Conservation (phyloP, 148 eudicot species). For the Rhododendron simsii region DNA sequence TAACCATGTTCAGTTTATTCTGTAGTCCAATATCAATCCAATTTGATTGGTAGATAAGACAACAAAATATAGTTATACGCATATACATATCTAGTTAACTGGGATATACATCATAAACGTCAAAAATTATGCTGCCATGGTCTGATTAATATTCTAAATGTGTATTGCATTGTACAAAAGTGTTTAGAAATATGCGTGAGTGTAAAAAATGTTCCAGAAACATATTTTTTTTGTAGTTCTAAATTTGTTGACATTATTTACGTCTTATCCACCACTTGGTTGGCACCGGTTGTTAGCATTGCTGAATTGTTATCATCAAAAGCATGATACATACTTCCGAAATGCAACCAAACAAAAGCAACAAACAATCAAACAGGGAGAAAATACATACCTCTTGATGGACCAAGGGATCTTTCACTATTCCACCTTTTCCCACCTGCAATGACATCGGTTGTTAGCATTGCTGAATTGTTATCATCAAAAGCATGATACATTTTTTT, state of each 20-base stretch:
- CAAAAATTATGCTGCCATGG: background rate
- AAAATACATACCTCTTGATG: conserved; percentile 69
- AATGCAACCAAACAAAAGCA: background rate
- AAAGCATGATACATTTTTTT: background rate
- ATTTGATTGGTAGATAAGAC: background rate
- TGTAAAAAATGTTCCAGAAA: background rate
- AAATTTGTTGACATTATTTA: background rate
- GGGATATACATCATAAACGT: background rate
- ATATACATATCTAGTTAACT: background rate
- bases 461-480: background rate
- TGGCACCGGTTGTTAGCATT: background rate
- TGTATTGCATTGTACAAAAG: background rate
- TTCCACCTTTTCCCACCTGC: conserved; percentile 97
- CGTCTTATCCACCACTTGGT: background rate
- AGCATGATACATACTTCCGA: background rate
- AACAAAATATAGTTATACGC: background rate
- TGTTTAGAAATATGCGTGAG: background rate
- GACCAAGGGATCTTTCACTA: conserved; percentile 84
- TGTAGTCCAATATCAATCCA: background rate
- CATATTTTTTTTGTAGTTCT: background rate
- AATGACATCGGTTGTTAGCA: background rate
- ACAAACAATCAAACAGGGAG: background rate
- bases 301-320: background rate
- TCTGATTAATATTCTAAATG: background rate
- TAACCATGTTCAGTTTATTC: background rate